Base-by-base conservation (phyloP, 2,329 filamentous ascomycete genomes). In the Epichloe sp. region DNA sequence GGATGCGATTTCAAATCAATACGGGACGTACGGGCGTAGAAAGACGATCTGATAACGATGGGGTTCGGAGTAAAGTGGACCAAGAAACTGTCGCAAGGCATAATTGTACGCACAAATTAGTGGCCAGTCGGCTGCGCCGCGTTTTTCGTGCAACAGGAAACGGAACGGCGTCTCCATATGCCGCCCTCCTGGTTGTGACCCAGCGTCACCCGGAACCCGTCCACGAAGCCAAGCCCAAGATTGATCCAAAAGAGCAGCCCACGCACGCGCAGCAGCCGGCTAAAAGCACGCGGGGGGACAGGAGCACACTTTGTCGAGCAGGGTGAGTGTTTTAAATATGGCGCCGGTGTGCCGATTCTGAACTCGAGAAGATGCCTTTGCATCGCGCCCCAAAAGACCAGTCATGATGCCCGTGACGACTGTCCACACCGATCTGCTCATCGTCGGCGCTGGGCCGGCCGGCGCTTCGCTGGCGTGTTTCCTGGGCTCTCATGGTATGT, bases 391-490 rank as follows among this genome's bases (percentile, higher is more conserved):
- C 26, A 11, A 31, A 11, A 31, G 8, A 11, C 26, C 8, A 11
- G 26, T 31, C 26, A 45, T n/a, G 14, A 47, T 47, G 44, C 10
- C 38, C 35, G 41, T 5, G 14, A 36, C 35, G 14, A 19, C 34
- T 8, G 36, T 53, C n/a, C 26, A 69, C 47, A 73, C 69, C 1
- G 72, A 77, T 50, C 65, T 74, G 42, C 61, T 79, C 41, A 72
- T 77, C 49, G 61, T 77, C 21, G 71, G 76, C 14, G 65, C 73
- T 36, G 77, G 77, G 0, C 77, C 77, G 5, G 75, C 77, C 0
- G 77, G 77, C 2, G 76, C 74, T 5, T 66, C 74, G 1, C 60
- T 80, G 35, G 76, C 76, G 3, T 77, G 73, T 54, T 80, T 80
- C 51, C 68, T 79, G 1, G 64, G 67, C 3, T 65, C 67, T 6